A percentile compares a stretch with the other conserved stretches of the same genome.
Conservation (phyloP, 31 red algal genomes). For the Pterothamnion heteromorphum region DNA sequence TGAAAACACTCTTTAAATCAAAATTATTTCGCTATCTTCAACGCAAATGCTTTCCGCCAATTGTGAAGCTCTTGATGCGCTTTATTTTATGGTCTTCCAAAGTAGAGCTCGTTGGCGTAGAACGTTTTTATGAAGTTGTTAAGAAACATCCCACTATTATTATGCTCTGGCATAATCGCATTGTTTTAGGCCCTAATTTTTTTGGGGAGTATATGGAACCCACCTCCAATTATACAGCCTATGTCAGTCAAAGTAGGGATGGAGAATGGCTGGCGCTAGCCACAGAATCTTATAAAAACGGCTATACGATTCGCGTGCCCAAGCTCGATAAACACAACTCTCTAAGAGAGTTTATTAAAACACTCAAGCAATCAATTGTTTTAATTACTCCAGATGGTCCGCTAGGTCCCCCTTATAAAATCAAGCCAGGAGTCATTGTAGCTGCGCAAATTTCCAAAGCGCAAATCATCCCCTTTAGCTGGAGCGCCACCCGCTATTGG, state of each 20-base stretch:
- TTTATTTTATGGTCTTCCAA: too few species aligned
- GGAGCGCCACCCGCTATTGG: constrained; percentile 15
- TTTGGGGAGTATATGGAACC: neutral
- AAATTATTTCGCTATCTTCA: too few species aligned
- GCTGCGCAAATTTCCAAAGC: neutral
- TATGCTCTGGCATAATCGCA: constrained; percentile 31
- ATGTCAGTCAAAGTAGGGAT: constrained; percentile 16
- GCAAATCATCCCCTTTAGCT: neutral
- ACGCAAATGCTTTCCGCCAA: too few species aligned
- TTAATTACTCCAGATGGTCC: constrained; percentile 34
- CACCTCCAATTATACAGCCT: neutral
- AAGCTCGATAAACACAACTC: neutral
- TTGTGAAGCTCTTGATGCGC: too few species aligned
- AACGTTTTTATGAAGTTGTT: too few species aligned
- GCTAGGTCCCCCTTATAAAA: constrained; percentile 7
- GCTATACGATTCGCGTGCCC: neutral
- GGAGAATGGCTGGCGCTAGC: neutral
- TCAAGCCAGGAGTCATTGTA: constrained; percentile 9
- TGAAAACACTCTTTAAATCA: too few species aligned
- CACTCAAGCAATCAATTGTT: neutral
- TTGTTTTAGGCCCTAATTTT: neutral
- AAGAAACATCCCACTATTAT: neutral
- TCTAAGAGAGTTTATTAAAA: neutral
- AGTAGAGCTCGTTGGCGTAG: too few species aligned
- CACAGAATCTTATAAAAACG: neutral